Evolutionary conservation across 192 early-diverging fungal species (phyloP).

Genomic region (Umbelopsis vinacea): DNA sequence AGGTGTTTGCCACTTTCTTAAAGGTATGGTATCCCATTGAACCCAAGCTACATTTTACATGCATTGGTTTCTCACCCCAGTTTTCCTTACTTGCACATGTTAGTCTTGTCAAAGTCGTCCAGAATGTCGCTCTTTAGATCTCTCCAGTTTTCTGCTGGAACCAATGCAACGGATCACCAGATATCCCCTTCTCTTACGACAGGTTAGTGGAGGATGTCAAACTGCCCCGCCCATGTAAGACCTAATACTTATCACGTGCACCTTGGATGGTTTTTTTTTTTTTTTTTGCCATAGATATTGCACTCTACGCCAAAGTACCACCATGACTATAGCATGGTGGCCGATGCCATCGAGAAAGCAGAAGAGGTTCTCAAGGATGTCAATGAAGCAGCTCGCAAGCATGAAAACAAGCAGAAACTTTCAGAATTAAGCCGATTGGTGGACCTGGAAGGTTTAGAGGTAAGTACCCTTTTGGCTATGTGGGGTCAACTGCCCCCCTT

Average conservation of each 20-base stretch:
- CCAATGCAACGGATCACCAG: slow-evolving; percentile 95
- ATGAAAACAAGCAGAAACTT: slow-evolving; percentile 58
- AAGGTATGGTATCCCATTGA: slow-evolving; percentile 58
- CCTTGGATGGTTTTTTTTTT: too few relatives aligned
- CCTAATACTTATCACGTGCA: background rate
- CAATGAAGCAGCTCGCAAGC: slow-evolving; percentile 81
- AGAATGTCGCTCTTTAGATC: slow-evolving; percentile 71
- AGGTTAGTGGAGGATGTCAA: slow-evolving; percentile 46
- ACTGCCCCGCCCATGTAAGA: background rate
- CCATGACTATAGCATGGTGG: slow-evolving; percentile 75
- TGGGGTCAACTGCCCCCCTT: background rate
- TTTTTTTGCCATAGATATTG: too few relatives aligned
- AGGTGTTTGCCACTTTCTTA: slow-evolving; percentile 60
- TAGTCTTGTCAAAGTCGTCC: slow-evolving; percentile 62
- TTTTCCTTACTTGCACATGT: slow-evolving; percentile 1
- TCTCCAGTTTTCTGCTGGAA: slow-evolving; percentile 80
- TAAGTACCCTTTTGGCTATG: slow-evolving; percentile 5
- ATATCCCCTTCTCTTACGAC: slow-evolving; percentile 86
- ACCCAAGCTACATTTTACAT: too few relatives aligned
- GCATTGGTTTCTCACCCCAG: background rate
- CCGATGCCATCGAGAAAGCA: slow-evolving; percentile 69
- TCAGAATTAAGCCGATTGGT: slow-evolving; percentile 61
- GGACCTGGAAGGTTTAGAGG: slow-evolving; percentile 60
- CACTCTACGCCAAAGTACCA: slow-evolving; percentile 73
- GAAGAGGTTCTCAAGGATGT: slow-evolving; percentile 73